phyloP scores from a whole-genome alignment of 371 early-diverging fungal species.

The Quaeritorhiza haematococci region DNA sequence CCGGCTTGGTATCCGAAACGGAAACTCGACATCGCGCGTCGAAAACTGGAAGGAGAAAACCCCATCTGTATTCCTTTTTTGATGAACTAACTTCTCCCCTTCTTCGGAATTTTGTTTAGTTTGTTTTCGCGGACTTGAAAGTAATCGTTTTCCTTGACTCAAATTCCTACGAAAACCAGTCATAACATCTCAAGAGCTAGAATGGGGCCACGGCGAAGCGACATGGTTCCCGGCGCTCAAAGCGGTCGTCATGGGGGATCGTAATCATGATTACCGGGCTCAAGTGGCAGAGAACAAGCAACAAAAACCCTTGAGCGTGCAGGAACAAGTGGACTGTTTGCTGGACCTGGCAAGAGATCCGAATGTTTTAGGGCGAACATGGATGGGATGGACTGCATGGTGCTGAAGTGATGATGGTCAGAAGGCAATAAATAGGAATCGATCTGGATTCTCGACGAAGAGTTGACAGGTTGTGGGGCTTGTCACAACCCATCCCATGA shows the following conservation, averaged over 20 bases:
- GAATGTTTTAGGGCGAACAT: conserved; percentile 58
- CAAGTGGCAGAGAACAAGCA: conserved; percentile 32
- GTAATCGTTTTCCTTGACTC: conserved; percentile 13
- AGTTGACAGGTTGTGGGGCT: no score
- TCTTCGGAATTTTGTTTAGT: not conserved
- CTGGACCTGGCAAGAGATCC: conserved; percentile 71
- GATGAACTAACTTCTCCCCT: not conserved
- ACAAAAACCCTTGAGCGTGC: conserved; percentile 45
- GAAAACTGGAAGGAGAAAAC: conserved; percentile 65
- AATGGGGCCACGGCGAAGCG: conserved; percentile 45
- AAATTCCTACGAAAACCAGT: conserved; percentile 6
- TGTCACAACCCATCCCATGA: no score
- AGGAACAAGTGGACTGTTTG: conserved; percentile 64
- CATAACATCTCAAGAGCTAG: conserved; percentile 43
- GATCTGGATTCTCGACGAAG: no score
- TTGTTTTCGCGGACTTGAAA: conserved; percentile 7
- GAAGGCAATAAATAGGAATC: no score
- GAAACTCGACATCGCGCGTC: conserved; percentile 62
- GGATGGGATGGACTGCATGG: conserved; percentile 66
- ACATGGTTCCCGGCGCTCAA: conserved; percentile 39
- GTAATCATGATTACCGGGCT: conserved; percentile 35
- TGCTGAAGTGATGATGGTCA: conserved; percentile 20
- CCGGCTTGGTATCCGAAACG: conserved; percentile 71
- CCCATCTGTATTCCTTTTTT: conserved; percentile 32
- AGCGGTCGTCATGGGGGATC: conserved; percentile 46